Conservation (phyloP, 2,329 filamentous ascomycete species). For the Fusarium sp. region DNA sequence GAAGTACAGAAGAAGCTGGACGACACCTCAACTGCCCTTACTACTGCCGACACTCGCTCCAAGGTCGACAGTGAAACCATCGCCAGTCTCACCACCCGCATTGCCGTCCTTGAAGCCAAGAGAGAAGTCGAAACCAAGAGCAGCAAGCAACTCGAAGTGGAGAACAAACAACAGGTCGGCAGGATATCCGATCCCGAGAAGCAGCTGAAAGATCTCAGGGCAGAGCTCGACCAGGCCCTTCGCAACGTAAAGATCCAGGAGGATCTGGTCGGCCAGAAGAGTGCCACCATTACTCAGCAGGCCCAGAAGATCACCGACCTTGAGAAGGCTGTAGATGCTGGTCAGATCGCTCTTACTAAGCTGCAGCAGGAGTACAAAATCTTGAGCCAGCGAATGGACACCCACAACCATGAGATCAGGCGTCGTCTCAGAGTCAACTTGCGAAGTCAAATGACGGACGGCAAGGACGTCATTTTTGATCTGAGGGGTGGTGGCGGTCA, state of each 20-base stretch:
- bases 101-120: neutral
- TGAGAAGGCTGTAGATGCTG: neutral
- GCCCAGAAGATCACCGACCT: neutral
- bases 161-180: neutral
- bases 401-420: neutral
- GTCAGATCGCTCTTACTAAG: neutral
- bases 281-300: neutral
- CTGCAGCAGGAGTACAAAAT: neutral
- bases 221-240: neutral
- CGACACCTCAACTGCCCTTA: neutral
- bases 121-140: slow-evolving; percentile 2
- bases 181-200: neutral
- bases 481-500: neutral
- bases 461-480: slow-evolving; percentile 6
- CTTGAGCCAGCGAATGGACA: too few relatives aligned
- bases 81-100: neutral
- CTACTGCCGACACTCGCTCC: neutral
- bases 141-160: neutral
- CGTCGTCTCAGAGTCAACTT: neutral
- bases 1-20: slow-evolving; percentile 11
- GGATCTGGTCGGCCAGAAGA: neutral
- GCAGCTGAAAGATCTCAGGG: neutral
- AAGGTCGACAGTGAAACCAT: neutral
- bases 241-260: neutral
- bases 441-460: neutral